phyloP scores from a whole-genome alignment of 345 rosid species.

The Euphorbia lathyris region DNA sequence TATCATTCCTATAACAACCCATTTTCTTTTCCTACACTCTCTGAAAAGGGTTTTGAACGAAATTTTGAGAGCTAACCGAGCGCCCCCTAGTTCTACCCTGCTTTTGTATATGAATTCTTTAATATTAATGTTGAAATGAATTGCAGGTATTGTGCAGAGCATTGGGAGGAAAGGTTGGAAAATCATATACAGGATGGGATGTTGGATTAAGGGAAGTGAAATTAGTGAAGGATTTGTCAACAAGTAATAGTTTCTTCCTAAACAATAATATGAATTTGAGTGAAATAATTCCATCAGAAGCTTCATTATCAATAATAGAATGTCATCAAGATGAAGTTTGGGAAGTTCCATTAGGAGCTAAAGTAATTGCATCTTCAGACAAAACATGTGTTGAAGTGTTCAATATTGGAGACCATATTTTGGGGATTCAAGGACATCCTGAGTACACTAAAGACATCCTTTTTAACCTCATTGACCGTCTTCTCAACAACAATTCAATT shows the following conservation, averaged over 20 bases:
- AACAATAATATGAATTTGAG: conserved; percentile 18
- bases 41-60: no score
- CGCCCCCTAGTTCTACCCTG: no score
- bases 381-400: conserved; percentile 82
- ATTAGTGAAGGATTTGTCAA: conserved; percentile 46
- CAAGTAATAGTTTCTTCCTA: conserved; percentile 25
- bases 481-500: conserved; percentile 46
- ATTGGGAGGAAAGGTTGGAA: conserved; percentile 79
- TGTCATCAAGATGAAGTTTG: conserved; percentile 85
- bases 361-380: conserved; percentile 69
- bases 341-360: conserved; percentile 65
- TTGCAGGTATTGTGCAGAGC: conserved; percentile 75
- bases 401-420: conserved; percentile 49
- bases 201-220: conserved; percentile 60
- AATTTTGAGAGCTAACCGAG: no score
- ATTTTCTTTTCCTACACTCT: no score
- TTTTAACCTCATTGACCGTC: conserved; percentile 67
- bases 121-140: no score
- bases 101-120: no score
- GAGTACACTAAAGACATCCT: conserved; percentile 87
- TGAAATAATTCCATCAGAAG: conserved; percentile 37
- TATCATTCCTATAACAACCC: no score
- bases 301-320: conserved; percentile 60
- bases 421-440: conserved; percentile 94
- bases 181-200: conserved; percentile 70